Percentiles rank a stretch among this genome's conserved stretches.
Conservation (phyloP, 768 basidiomycete genomes). For the Tremella mesenterica region DNA sequence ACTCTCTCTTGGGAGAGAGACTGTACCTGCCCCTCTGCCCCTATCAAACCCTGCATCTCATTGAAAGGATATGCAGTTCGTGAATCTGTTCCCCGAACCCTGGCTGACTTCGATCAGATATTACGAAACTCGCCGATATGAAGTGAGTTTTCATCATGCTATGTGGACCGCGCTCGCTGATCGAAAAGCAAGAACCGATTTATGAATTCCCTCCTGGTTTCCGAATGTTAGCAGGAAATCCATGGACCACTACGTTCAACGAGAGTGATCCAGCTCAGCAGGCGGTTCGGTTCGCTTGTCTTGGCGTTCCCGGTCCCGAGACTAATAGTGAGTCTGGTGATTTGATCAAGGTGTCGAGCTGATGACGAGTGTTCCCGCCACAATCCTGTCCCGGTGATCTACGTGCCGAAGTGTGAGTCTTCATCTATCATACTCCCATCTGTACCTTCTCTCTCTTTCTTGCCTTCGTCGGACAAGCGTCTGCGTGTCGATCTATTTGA, state of each 20-base stretch:
- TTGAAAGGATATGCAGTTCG: no score
- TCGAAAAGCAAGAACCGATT: slow-evolving; percentile 18
- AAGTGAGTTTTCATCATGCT: no score
- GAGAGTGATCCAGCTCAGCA: slow-evolving; percentile 7
- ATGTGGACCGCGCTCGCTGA: no score
- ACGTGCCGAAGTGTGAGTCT: slow-evolving; percentile 25
- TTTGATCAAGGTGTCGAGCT: not conserved
- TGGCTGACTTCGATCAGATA: no score
- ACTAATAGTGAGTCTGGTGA: slow-evolving; percentile 3
- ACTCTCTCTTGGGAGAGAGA: not conserved
- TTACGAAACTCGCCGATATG: no score
- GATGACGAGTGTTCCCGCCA: slow-evolving; percentile 12
- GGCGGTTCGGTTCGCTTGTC: slow-evolving; percentile 21
- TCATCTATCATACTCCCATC: no score
- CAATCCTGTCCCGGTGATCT: slow-evolving; percentile 20
- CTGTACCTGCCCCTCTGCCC: no score
- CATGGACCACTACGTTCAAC: slow-evolving; percentile 12
- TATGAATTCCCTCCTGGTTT: slow-evolving; percentile 31
- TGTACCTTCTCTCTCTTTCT: no score
- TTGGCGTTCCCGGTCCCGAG: slow-evolving; percentile 9
- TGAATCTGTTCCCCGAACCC: no score
- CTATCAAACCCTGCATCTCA: no score
- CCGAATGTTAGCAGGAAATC: slow-evolving; percentile 29
- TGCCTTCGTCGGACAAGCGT: no score
- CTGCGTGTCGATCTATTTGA: no score